Conservation (phyloP, 805 yeast genomes). For the Dipodascopsis tothii region DNA sequence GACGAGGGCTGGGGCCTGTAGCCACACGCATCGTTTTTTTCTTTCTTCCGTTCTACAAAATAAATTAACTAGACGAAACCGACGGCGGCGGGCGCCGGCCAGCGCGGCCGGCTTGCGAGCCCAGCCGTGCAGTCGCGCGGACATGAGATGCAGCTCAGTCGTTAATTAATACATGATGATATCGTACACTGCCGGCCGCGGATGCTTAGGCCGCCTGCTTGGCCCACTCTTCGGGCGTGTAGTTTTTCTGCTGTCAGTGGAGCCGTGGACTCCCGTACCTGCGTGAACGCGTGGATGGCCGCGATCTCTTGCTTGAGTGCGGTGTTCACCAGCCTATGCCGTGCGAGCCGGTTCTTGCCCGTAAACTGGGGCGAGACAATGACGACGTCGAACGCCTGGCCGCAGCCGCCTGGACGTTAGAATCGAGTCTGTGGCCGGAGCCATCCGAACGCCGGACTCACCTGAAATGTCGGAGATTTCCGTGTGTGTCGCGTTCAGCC, state of each 20-base stretch:
- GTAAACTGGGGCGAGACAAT: constrained; percentile 67
- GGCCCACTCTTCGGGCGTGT: constrained; percentile 84
- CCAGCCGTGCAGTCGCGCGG: too few species aligned
- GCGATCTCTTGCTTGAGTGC: constrained; percentile 80
- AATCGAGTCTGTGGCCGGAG: constrained; percentile 1
- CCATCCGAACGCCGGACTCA: constrained; percentile 12
- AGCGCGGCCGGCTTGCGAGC: too few species aligned
- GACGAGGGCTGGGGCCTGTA: too few species aligned
- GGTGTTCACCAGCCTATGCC: constrained; percentile 79
- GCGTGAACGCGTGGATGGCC: constrained; percentile 89
- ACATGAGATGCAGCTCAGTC: too few species aligned
- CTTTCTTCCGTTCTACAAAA: too few species aligned
- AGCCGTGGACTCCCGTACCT: constrained; percentile 44
- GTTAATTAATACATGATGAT: too few species aligned
- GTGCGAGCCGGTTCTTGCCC: constrained; percentile 74
- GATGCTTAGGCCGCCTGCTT: too few species aligned
- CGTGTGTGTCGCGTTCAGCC: constrained; percentile 56
- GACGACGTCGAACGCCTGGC: constrained; percentile 91
- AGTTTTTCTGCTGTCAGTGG: constrained; percentile 32
- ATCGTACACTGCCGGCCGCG: too few species aligned
- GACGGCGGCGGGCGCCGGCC: too few species aligned
- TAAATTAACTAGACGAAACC: too few species aligned
- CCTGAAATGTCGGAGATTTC: constrained; percentile 66
- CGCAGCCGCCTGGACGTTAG: constrained; percentile 71
- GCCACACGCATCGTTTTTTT: too few species aligned